Base-by-base conservation (phyloP, 1,284 basidiomycete species). In the Ceratobasidium sp. region DNA sequence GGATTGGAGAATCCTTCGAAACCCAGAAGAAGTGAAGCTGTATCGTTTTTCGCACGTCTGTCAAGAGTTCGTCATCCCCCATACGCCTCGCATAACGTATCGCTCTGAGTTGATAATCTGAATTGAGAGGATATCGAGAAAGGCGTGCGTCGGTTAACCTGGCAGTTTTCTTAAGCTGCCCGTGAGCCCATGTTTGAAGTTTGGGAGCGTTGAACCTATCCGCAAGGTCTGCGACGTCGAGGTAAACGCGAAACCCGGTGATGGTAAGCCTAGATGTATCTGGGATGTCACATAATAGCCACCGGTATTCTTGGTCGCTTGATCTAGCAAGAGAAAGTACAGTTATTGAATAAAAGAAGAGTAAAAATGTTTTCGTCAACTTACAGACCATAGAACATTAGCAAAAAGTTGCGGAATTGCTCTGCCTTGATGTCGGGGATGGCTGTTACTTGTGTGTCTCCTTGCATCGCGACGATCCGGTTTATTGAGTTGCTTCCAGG, bases 371-470 rank as follows among this genome's bases (percentile, higher is more conserved):
- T 40, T 26, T 40, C 4, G 33, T 12, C 7, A 20, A 73, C 69
- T 73, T 26, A 73, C 69, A 62, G 56, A 33, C 69, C 69, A 38
- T 73, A 73, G 38, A 73, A 73, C 40, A 73, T 62, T 23, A 73
- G 44, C 28, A 73, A 33, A 38, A 73, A 73, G 44, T 73, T 40
- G 10, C 69, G 56, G 46, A 73, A 62, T 13, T 62, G 56, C 26
- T 73, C 57, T 9, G 69, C 69, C 42, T 73, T 73, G 23, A 73
- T 15, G 44, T 62, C 42, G 17, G 28, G 33, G 1, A 73, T 50
- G 20, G 23, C 20, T 38, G 20, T 26, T 15, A 38, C 7, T 38
- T 42, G 59, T 12, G 10, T 38, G 59, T 59, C 33, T 10, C 56
- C 56, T 33, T 23, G 56, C 56, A 59, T 46, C 44, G 13, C 44